These are phyloP conservation scores for Hirsutella minnesotensis DNA, from an alignment of 2,329 filamentous ascomycete genomes.

Conservation along the genomic window DNA sequence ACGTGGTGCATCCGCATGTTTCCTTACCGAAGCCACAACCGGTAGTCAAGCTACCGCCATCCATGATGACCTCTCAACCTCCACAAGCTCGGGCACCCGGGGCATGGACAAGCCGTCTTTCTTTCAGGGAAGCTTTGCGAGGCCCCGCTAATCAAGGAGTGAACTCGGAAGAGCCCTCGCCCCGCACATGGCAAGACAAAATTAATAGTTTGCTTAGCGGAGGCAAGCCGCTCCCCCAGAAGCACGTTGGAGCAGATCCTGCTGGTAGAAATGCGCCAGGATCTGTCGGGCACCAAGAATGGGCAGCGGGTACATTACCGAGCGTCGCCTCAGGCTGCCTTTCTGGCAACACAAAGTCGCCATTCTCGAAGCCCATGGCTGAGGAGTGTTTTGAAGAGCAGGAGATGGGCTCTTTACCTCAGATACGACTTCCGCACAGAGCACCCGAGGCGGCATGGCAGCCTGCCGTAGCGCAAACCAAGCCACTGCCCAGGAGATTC, in stretches of 20 bases:
- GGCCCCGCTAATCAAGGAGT: slow-evolving; percentile 12
- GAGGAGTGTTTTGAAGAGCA: slow-evolving; percentile 74
- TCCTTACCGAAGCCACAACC: slow-evolving; percentile 59
- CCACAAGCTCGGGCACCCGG: slow-evolving; percentile 15
- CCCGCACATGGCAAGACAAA: slow-evolving; percentile 62
- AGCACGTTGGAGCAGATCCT: slow-evolving; percentile 51
- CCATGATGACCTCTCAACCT: slow-evolving; percentile 14
- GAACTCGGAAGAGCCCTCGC: slow-evolving; percentile 19
- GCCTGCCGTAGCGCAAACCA: slow-evolving; percentile 40
- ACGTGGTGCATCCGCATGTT: slow-evolving; percentile 53
- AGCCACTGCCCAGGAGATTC: slow-evolving; percentile 41
- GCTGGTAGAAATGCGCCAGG: slow-evolving; percentile 57
- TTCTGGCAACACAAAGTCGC: slow-evolving; percentile 28
- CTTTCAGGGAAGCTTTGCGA: slow-evolving; percentile 18
- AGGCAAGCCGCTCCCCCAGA: slow-evolving; percentile 47
- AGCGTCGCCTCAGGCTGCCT: slow-evolving; percentile 11
- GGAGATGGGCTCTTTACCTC: slow-evolving; percentile 66
- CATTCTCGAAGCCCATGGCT: slow-evolving; percentile 56
- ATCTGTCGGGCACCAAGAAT: slow-evolving; percentile 31
- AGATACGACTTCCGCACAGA: slow-evolving; percentile 53
- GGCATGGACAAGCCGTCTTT: slow-evolving; percentile 23
- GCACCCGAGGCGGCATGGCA: slow-evolving; percentile 53
- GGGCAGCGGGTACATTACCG: slow-evolving; percentile 62
- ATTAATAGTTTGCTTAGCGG: slow-evolving; percentile 70
- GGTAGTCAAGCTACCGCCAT: slow-evolving; percentile 69